phyloP scores from a whole-genome alignment of 1,284 basidiomycete genomes.

The Microbotryomycetes sp. region DNA sequence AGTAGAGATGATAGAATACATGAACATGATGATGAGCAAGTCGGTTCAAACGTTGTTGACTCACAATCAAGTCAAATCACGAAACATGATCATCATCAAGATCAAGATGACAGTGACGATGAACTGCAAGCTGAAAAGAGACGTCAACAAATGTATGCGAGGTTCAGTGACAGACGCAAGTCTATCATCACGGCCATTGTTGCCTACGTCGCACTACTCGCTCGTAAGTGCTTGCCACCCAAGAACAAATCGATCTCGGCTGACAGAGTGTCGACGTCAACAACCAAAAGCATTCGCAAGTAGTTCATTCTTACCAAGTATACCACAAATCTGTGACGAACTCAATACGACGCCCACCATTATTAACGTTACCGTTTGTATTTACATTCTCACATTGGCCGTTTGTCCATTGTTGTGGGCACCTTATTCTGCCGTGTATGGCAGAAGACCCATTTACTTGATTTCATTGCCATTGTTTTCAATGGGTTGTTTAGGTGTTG shows the following conservation, averaged over 20 bases:
- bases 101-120: conserved; percentile 38
- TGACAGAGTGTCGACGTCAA: background rate
- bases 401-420: conserved; percentile 51
- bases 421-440: conserved; percentile 55
- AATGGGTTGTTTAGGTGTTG: conserved; percentile 58
- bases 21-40: background rate
- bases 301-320: conserved; percentile 61
- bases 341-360: conserved; percentile 52
- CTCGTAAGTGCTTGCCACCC: conserved; percentile 44
- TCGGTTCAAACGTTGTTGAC: no score
- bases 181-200: conserved; percentile 51
- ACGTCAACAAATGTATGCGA: conserved; percentile 45
- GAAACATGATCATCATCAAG: no score
- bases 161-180: conserved; percentile 51
- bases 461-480: conserved; percentile 56
- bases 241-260: background rate
- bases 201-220: conserved; percentile 51
- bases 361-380: conserved; percentile 53
- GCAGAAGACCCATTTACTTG: conserved; percentile 58
- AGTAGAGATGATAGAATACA: background rate
- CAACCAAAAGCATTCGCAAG: conserved; percentile 55
- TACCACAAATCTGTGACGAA: conserved; percentile 59
- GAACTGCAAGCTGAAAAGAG: background rate
- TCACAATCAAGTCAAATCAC: no score
- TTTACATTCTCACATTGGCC: conserved; percentile 46